Percentiles rank a stretch among this genome's conserved stretches.
Conservation (phyloP, 2,329 filamentous ascomycete genomes). For the Trichophyton equinum region DNA sequence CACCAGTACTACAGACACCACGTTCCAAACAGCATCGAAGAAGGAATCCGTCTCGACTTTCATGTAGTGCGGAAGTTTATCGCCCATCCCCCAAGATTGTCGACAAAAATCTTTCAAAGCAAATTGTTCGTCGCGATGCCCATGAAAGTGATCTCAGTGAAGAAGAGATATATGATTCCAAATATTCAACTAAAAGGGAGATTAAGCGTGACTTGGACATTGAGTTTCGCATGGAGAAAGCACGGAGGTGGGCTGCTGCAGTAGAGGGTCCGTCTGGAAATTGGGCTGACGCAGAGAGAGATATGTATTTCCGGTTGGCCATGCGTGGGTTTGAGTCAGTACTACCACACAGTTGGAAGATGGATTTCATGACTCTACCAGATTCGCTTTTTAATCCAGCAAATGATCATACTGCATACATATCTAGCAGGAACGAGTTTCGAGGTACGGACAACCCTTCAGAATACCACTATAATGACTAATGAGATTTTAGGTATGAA, state of each 20-base stretch:
- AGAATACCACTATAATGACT: background rate
- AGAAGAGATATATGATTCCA: conserved; percentile 10
- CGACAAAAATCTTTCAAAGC: conserved; percentile 7
- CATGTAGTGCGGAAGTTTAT: background rate
- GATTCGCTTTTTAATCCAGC: conserved; percentile 38
- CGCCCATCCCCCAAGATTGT: conserved; percentile 9
- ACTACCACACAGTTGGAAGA: conserved; percentile 39
- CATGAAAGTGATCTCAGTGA: conserved; percentile 13
- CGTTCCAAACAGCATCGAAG: background rate
- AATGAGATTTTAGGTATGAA: conserved; percentile 31
- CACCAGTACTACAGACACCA: background rate
- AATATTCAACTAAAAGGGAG: conserved; percentile 4
- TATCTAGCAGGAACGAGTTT: conserved; percentile 36
- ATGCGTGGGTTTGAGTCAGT: conserved; percentile 46
- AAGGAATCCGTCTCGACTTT: background rate
- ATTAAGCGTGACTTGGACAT: conserved; percentile 20
- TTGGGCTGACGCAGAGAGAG: conserved; percentile 42
- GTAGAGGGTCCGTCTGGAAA: conserved; percentile 31
- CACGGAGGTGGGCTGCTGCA: conserved; percentile 25
- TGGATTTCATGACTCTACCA: conserved; percentile 44
- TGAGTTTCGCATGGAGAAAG: conserved; percentile 22
- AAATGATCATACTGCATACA: conserved; percentile 31
- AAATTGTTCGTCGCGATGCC: conserved; percentile 10
- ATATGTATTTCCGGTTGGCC: conserved; percentile 41
- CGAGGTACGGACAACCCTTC: conserved; percentile 25